These are phyloP conservation scores for Hypoxylon crocopeplum DNA, from an alignment of 495 filamentous ascomycete species.

Conservation along the genomic window DNA sequence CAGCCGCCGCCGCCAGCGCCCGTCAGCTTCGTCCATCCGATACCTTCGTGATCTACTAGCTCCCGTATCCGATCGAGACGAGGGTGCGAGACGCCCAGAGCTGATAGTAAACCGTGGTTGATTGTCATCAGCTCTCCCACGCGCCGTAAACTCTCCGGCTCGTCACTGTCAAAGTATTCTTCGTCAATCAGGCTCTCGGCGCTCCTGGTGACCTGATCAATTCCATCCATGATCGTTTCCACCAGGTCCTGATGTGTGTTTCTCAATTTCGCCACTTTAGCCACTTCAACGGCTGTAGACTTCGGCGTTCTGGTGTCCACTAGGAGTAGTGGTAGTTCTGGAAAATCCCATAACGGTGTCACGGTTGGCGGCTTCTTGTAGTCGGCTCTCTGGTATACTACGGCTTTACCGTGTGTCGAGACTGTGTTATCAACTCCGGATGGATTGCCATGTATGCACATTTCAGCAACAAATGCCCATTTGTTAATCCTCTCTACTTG, in stretches of 20 bases:
- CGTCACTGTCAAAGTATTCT: constrained; percentile 65
- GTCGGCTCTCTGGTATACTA: constrained; percentile 83
- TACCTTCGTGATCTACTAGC: constrained; percentile 85
- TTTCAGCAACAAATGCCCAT: constrained; percentile 96
- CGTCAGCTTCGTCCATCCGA: constrained; percentile 97
- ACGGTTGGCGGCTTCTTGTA: constrained; percentile 79
- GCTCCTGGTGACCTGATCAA: constrained; percentile 79
- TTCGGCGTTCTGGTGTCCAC: constrained; percentile 86
- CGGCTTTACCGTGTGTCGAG: constrained; percentile 86
- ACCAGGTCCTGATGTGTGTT: constrained; percentile 73
- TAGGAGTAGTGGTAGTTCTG: constrained; percentile 85
- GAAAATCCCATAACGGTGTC: constrained; percentile 81
- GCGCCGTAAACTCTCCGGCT: constrained; percentile 63
- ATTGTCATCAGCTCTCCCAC: constrained; percentile 88
- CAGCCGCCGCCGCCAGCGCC: constrained; percentile 95
- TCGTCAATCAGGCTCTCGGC: constrained; percentile 73
- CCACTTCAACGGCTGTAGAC: constrained; percentile 82
- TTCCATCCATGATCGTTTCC: constrained; percentile 77
- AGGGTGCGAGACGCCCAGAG: constrained; percentile 92
- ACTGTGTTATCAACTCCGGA: constrained; percentile 99
- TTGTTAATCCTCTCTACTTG: constrained; percentile 94
- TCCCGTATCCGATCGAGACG: constrained; percentile 90
- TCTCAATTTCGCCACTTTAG: constrained; percentile 79
- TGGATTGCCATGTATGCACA: constrained; percentile 96
- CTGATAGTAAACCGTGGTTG: constrained; percentile 89